These are phyloP conservation scores for Populus trichocarpa DNA, from an alignment of 441 rosid genomes.

Conservation along the genomic window DNA sequence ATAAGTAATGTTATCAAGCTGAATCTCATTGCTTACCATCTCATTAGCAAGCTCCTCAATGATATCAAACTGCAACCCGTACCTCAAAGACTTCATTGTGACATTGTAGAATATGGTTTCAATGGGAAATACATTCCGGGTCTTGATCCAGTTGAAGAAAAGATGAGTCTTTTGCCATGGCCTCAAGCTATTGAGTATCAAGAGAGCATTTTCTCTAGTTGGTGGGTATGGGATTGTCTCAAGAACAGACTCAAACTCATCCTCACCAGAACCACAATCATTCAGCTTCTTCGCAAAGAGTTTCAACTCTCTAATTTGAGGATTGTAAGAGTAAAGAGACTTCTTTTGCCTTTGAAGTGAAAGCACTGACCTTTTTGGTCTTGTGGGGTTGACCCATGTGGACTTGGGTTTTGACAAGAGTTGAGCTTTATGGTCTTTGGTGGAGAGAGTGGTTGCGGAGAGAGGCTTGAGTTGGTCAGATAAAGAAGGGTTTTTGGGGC, in stretches of 20 bases:
- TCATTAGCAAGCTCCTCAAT: constrained; percentile 78
- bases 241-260: constrained; percentile 46
- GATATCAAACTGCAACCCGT: constrained; percentile 79
- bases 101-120: constrained; percentile 86
- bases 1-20: constrained; percentile 91
- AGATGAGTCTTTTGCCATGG: constrained; percentile 64
- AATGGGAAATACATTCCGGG: constrained; percentile 68
- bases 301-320: constrained; percentile 61
- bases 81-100: constrained; percentile 84
- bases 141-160: constrained; percentile 77
- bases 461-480: constrained; percentile 86
- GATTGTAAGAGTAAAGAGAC: constrained; percentile 59
- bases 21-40: constrained; percentile 69
- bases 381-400: constrained; percentile 84
- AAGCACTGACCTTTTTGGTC: constrained; percentile 80
- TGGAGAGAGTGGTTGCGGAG: constrained; percentile 57
- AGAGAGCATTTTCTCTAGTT: constrained; percentile 59
- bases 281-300: constrained; percentile 68
- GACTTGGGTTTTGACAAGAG: constrained; percentile 76
- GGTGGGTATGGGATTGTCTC: constrained; percentile 57
- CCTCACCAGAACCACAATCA: constrained; percentile 44
- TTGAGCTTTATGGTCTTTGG: constrained; percentile 29
- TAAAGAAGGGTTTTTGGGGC: constrained; percentile 52
- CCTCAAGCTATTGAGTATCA: constrained; percentile 65
- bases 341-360: constrained; percentile 80